Evolutionary conservation across 306 rosid species (phyloP), one percentile per base, ranked within the genome.

Genomic region (Glycine soja): DNA sequence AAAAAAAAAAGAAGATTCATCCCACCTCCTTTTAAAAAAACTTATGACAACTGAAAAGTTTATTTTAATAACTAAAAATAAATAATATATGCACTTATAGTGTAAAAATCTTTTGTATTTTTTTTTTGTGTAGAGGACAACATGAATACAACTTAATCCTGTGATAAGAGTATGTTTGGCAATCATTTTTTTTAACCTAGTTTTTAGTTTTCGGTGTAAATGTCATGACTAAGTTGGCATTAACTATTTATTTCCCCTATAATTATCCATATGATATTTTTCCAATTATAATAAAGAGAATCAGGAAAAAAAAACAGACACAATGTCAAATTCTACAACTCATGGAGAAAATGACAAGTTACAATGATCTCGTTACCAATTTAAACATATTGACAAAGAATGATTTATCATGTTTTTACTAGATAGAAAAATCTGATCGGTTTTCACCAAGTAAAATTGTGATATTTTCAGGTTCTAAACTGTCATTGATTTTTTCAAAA

Each of bases 281-380:
- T 24, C 16, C 34, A 52, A 5, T 52, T 72, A 53, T 1, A 72
- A 72, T 53, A 15, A 52, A 34, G 47, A 24, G 32, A 16, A 56
- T 15, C 10, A 0, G 4, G 0, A 36, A 45, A 8, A 8, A 30
- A 36, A 47, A 30, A 66, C 6, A 14, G 8, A 8, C 5, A 19
- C 12, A 11, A 16, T 45, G 6, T 63, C 4, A 34, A n/a, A 61
- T 40, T 40, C 11, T 46, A 62, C 10, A 54, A 10, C 16, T 53
- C 59, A n/a, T 53, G 24, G 59, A 67, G 53, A 47, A 45, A 75
- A 75, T 68, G 45, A 68, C 74, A 48, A 76, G 38, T 5, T 18
- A 51, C 24, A 10, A 13, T 11, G 67, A 53, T 54, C 16, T 70
- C 10, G 2, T 45, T 14, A 51, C 9, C 51, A 12, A 58, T 57